Evolutionary conservation across 2,329 filamentous ascomycete species (phyloP), one percentile per base, ranked within the genome.

Genomic region (Fusarium neocosmosporiellum): DNA sequence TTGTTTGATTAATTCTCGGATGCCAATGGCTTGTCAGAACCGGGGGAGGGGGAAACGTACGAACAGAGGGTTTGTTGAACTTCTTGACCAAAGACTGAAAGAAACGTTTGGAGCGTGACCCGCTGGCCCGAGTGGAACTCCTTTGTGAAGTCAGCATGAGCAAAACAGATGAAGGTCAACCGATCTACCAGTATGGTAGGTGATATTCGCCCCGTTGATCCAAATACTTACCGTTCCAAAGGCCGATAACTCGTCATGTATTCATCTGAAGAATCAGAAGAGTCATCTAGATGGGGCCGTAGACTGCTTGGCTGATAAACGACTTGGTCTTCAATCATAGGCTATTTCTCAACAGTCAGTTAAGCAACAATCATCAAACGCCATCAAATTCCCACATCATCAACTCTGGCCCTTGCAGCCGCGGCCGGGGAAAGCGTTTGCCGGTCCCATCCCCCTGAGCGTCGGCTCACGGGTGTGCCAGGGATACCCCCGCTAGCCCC

Each of bases 401-500:
- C 69, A 36, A 31, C 36, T 29, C 69, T 58, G n/a, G 41, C 66
- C 72, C 72, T 63, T 55, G 72, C 69, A 9, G 64, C 53, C 14
- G 69, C 73, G 11, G 74, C 74, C 50, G 74, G 64, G 63, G 65
- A 75, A 24, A 75, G 69, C 22, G 69, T 71, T 39, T 76, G 74
- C 70, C 54, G 74, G 46, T 76, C 67, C 74, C 74, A 76, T 72
- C 65, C 74, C 7, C 74, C 74, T 54, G 74, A 76, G 59, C 65
- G 70, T 63, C 70, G 54, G 67, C 65, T 75, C 34, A 65, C 34
- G 34, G 74, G 74, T 22, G 74, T 76, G 62, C 74, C 74, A 59
- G 74, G 74, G 31, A 70, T 37, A 11, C 69, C 73, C 68, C 54
- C 54, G 6, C 48, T 53, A 33, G 48, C 27, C 59, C 64, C 69